Percentiles rank a stretch among this genome's conserved stretches.
Evolutionary conservation across 75 land plant genomes (phyloP).

Genomic region (Cupressus sempervirens): DNA sequence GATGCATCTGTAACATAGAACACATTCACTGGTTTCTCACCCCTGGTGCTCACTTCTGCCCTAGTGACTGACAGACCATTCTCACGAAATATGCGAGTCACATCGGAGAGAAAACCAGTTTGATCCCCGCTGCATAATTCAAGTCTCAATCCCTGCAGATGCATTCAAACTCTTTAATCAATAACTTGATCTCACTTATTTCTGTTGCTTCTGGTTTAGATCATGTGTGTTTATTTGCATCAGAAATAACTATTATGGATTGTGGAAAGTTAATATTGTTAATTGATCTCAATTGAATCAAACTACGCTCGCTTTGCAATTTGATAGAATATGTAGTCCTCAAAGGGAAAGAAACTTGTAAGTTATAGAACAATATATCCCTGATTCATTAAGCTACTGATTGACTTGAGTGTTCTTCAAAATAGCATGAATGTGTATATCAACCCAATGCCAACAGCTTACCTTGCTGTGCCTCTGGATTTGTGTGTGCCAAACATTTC

Average conservation of each 20-base stretch:
- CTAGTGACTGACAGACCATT: slow-evolving; percentile 49
- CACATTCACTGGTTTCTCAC: slow-evolving; percentile 42
- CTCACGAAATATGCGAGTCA: slow-evolving; percentile 47
- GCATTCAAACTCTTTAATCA: neutral
- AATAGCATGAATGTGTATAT: neutral
- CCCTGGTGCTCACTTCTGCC: slow-evolving; percentile 42
- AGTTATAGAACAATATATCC: neutral
- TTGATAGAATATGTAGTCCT: neutral
- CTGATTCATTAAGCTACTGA: neutral
- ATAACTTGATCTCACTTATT: neutral
- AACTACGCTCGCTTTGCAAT: neutral
- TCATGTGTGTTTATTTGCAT: too few species aligned
- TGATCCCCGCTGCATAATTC: slow-evolving; percentile 44
- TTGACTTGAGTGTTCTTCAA: neutral
- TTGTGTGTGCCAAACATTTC: neutral
- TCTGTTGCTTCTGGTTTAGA: too few species aligned
- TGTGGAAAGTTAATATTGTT: too few species aligned
- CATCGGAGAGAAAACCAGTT: slow-evolving; percentile 44
- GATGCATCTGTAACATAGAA: slow-evolving; percentile 84
- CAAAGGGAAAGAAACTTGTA: neutral
- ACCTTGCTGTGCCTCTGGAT: neutral
- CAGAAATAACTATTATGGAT: too few species aligned
- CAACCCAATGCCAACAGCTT: neutral
- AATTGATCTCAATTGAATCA: too few species aligned
- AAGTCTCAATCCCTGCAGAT: slow-evolving; percentile 38